Evolutionary conservation across 2,329 filamentous ascomycete genomes (phyloP).

Genomic region (Diplocarpon mali): DNA sequence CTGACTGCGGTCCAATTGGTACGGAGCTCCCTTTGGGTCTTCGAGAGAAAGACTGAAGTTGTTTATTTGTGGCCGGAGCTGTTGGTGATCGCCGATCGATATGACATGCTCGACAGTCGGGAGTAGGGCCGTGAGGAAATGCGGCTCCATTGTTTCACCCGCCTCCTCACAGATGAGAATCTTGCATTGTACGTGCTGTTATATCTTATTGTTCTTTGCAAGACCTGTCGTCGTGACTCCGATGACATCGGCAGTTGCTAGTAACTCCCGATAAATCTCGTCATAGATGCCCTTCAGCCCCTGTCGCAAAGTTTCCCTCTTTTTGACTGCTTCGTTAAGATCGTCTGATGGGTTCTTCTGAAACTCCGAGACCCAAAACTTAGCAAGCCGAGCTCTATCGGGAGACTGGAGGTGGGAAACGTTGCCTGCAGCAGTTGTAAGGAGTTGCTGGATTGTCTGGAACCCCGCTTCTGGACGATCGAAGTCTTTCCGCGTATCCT

Average conservation of each 20-base stretch:
- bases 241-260: conserved; percentile 32
- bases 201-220: conserved; percentile 32
- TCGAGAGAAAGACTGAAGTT: conserved; percentile 25
- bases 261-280: conserved; percentile 11
- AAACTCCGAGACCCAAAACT: conserved; percentile 9
- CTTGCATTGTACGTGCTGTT: conserved; percentile 13
- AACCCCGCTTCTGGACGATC: not conserved
- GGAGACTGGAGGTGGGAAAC: not conserved
- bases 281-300: conserved; percentile 6
- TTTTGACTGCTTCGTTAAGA: conserved; percentile 6
- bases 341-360: conserved; percentile 6
- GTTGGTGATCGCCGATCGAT: conserved; percentile 34
- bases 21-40: conserved; percentile 12
- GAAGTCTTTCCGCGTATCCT: not conserved
- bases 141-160: conserved; percentile 33
- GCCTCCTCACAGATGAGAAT: conserved; percentile 33
- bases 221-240: conserved; percentile 43
- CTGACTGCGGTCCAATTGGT: conserved; percentile 21
- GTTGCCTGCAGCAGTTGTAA: not conserved
- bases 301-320: not conserved
- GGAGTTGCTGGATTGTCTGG: not conserved
- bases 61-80: conserved; percentile 30
- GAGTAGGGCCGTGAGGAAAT: conserved; percentile 30
- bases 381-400: conserved; percentile 9
- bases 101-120: conserved; percentile 32